Evolutionary conservation across 2,329 filamentous ascomycete genomes (phyloP).

Genomic region (Verticillium isaacii): DNA sequence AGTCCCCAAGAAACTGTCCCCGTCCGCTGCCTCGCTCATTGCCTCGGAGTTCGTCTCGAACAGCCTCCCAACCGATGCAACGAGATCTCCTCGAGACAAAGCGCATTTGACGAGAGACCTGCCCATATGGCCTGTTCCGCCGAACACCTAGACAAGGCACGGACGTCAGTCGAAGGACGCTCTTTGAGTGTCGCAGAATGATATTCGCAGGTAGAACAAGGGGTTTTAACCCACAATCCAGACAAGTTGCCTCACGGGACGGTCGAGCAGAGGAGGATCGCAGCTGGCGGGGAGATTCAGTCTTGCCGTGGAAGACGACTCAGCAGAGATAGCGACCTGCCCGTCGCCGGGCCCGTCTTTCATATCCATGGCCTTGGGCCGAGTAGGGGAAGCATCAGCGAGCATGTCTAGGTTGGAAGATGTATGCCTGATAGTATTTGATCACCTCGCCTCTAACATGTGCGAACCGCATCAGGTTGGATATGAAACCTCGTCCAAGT

Average conservation of each 20-base stretch:
- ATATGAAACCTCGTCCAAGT: too few relatives aligned
- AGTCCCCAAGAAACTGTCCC: slow-evolving; percentile 71
- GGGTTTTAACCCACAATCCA: slow-evolving; percentile 59
- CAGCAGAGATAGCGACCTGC: background rate
- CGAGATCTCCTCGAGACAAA: slow-evolving; percentile 74
- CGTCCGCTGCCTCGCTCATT: slow-evolving; percentile 47
- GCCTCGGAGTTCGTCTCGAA: slow-evolving; percentile 69
- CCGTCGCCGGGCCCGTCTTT: slow-evolving; percentile 20
- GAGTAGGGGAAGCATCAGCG: background rate
- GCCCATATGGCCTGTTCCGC: slow-evolving; percentile 95
- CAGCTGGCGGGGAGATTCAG: slow-evolving; percentile 75
- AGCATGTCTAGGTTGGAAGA: background rate
- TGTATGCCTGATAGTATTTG: background rate
- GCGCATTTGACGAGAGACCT: slow-evolving; percentile 81
- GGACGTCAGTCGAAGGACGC: background rate
- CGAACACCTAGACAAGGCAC: slow-evolving; percentile 63
- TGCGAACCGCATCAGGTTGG: background rate
- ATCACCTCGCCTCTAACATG: background rate
- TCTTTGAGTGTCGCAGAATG: background rate
- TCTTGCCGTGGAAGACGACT: slow-evolving; percentile 19
- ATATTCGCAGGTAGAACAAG: background rate
- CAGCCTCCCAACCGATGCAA: slow-evolving; percentile 79
- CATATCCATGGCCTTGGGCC: slow-evolving; percentile 13
- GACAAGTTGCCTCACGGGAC: slow-evolving; percentile 69
- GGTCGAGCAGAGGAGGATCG: slow-evolving; percentile 71